A percentile compares a stretch with the other conserved stretches of the same genome.
Conservation (phyloP, 257 asterid species). For the Jaltomata sinuosa region DNA sequence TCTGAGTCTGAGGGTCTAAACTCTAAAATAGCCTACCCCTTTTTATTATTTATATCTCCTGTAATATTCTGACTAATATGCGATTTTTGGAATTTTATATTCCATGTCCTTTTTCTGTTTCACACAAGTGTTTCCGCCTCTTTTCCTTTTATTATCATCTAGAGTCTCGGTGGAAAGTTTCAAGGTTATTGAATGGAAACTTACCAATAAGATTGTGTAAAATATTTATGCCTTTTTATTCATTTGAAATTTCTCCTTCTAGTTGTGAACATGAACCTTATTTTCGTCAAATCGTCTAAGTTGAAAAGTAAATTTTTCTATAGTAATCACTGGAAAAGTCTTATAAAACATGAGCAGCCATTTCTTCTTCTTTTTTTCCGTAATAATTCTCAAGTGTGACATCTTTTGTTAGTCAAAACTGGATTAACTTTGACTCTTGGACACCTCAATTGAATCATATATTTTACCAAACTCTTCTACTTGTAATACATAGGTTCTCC, state of each 20-base stretch:
- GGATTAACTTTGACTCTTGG: background rate
- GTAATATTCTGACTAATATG: background rate
- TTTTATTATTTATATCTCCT: background rate
- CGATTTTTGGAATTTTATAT: background rate
- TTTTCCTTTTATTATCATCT: background rate
- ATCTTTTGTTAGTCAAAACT: background rate
- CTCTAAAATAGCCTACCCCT: background rate
- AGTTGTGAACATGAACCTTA: background rate
- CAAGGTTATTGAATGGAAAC: background rate
- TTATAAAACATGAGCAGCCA: background rate
- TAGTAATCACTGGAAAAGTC: background rate
- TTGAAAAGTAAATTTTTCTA: background rate
- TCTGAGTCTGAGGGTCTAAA: background rate
- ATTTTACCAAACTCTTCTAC: background rate
- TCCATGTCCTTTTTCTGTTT: background rate
- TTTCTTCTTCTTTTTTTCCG: background rate
- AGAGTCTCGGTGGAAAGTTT: background rate
- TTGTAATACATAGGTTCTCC: background rate
- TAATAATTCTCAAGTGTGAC: background rate
- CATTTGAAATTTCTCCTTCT: background rate
- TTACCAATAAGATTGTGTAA: background rate
- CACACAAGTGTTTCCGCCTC: background rate
- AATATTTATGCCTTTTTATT: background rate
- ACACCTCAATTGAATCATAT: background rate
- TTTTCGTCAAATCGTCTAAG: background rate